These are phyloP conservation scores for Solanum etuberosum DNA, from an alignment of 257 asterid genomes.

Conservation along the genomic window DNA sequence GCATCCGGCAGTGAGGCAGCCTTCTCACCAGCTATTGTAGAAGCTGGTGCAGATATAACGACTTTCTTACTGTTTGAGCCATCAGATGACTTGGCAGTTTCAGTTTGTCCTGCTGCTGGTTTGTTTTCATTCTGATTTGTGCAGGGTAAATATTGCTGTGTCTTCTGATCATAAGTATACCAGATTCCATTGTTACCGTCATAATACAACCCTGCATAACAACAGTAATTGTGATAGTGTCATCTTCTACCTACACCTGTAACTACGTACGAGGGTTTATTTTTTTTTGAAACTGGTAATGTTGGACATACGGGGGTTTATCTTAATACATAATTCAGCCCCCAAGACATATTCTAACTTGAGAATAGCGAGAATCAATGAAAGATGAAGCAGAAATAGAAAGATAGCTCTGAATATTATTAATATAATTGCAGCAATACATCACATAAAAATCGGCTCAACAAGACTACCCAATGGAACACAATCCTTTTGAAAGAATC, in stretches of 20 bases:
- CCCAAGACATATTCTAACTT: background rate
- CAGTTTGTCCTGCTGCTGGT: conserved; percentile 50
- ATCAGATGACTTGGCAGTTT: conserved; percentile 34
- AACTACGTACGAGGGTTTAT: background rate
- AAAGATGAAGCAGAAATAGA: background rate
- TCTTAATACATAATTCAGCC: background rate
- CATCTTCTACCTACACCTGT: background rate
- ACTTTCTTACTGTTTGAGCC: conserved; percentile 54
- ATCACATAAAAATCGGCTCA: background rate
- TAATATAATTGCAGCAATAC: background rate
- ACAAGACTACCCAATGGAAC: background rate
- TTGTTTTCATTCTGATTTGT: conserved; percentile 54
- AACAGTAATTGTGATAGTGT: background rate
- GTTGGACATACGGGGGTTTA: background rate
- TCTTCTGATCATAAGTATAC: conserved; percentile 78
- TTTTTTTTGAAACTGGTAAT: background rate
- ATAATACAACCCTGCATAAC: conserved; percentile 64
- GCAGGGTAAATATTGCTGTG: conserved; percentile 77
- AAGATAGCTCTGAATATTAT: background rate
- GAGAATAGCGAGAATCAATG: background rate
- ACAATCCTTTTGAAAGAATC: background rate
- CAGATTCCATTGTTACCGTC: conserved; percentile 91
- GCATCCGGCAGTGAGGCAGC: conserved; percentile 84
- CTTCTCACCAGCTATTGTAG: conserved; percentile 68
- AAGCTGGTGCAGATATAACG: conserved; percentile 92